Percentiles rank a stretch among this genome's conserved stretches.
phyloP scores from a whole-genome alignment of 768 basidiomycete genomes.

The Mrakia frigida region DNA sequence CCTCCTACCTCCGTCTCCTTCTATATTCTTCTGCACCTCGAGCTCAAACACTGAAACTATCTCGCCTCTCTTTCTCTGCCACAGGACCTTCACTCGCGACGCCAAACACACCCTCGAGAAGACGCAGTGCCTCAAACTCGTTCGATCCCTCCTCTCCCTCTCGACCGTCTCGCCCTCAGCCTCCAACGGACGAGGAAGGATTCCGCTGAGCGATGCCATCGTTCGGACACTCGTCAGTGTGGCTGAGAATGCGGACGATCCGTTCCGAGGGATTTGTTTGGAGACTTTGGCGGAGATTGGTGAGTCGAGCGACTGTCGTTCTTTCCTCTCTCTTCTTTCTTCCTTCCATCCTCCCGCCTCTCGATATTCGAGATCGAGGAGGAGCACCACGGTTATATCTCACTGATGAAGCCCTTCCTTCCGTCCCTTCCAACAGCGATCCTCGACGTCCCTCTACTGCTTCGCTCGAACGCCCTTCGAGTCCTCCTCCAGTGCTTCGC shows the following conservation, averaged over 20 bases:
- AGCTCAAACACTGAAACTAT: neutral
- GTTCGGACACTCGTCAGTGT: conserved; percentile 85
- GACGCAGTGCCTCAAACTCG: conserved; percentile 85
- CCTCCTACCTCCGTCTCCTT: neutral
- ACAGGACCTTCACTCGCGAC: conserved; percentile 76
- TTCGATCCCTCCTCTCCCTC: conserved; percentile 69
- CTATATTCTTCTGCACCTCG: neutral
- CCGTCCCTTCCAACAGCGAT: conserved; percentile 56
- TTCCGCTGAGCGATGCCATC: conserved; percentile 40
- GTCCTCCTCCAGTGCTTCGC: conserved; percentile 78
- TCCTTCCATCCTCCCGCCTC: neutral
- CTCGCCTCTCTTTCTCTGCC: neutral
- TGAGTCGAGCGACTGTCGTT: conserved; percentile 45
- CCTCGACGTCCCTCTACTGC: conserved; percentile 76
- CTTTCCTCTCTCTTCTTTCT: conserved; percentile 17
- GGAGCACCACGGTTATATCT: too few species aligned
- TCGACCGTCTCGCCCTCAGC: conserved; percentile 23
- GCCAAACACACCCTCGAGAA: conserved; percentile 76
- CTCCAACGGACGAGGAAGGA: conserved; percentile 49
- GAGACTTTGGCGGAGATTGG: conserved; percentile 86
- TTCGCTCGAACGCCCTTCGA: conserved; percentile 74
- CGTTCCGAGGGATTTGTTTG: conserved; percentile 71
- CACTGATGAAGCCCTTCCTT: neutral
- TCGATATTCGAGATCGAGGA: too few species aligned
- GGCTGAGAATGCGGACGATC: conserved; percentile 87